Percentiles rank a stretch among this genome's conserved stretches.
These are phyloP conservation scores for Russula sp. DNA, from an alignment of 768 basidiomycete species.

Conservation along the genomic window DNA sequence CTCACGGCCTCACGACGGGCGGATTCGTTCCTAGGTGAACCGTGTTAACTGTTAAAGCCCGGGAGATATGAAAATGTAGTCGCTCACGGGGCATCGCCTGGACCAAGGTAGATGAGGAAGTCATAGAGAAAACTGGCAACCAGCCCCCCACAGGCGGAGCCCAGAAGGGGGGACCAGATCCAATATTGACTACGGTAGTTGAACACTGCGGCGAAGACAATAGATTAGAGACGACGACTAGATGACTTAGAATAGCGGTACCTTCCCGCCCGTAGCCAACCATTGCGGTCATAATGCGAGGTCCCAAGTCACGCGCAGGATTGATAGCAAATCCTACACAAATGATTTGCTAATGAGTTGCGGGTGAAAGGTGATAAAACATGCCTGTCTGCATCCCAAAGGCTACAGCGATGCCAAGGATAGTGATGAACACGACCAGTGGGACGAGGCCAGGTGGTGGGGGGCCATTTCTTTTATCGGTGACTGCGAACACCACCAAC, in stretches of 20 bases:
- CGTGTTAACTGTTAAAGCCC: not conserved
- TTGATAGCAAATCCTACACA: conserved; percentile 52
- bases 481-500: conserved; percentile 46
- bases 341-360: not conserved
- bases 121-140: conserved; percentile 54
- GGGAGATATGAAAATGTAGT: not conserved
- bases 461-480: conserved; percentile 47
- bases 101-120: conserved; percentile 47
- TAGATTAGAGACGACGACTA: not conserved
- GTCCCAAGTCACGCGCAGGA: conserved; percentile 69
- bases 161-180: too few species aligned
- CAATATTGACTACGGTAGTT: too few species aligned
- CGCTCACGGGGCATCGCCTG: conserved; percentile 51
- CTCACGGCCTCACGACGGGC: conserved; percentile 6
- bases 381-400: conserved; percentile 55
- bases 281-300: conserved; percentile 40
- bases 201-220: conserved; percentile 24
- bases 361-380: not conserved
- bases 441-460: conserved; percentile 48
- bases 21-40: not conserved
- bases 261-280: too few species aligned
- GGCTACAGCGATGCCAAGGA: conserved; percentile 52
- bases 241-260: not conserved
- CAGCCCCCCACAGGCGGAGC: conserved; percentile 31
- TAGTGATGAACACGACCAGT: conserved; percentile 46